A percentile compares a stretch with the other conserved stretches of the same genome.
These are phyloP conservation scores for Penicillium griseofulvum DNA, from an alignment of 2,329 filamentous ascomycete species.

Conservation along the genomic window DNA sequence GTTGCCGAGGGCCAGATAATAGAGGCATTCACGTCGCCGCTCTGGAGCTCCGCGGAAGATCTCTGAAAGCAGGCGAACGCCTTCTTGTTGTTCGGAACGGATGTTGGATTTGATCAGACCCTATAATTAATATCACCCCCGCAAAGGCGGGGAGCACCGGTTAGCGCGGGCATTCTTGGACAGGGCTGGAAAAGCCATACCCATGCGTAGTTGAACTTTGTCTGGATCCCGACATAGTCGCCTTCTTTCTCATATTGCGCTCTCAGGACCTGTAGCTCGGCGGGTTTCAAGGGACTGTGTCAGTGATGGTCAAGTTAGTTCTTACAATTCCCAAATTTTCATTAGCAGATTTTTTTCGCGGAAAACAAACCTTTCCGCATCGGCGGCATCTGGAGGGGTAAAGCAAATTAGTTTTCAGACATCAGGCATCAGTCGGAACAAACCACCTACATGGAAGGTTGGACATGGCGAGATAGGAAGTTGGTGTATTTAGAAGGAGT, in stretches of 20 bases:
- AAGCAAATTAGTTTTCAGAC: conserved; percentile 6
- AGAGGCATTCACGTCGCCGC: conserved; percentile 93
- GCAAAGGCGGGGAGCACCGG: conserved; percentile 11
- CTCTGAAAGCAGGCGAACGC: conserved; percentile 87
- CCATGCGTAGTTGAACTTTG: conserved; percentile 99
- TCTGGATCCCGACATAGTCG: conserved; percentile 93
- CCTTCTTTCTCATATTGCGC: conserved; percentile 97
- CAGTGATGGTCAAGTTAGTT: conserved; percentile 11
- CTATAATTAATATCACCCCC: conserved; percentile 45
- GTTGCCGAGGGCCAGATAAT: conserved; percentile 95
- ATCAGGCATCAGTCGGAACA: conserved; percentile 3
- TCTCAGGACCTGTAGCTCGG: conserved; percentile 88
- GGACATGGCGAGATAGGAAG: conserved; percentile 35
- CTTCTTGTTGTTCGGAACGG: conserved; percentile 86
- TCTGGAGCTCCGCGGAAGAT: conserved; percentile 94
- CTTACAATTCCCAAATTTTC: neutral
- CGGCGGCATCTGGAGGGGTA: conserved; percentile 74
- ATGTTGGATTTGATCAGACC: conserved; percentile 90
- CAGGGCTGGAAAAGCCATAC: conserved; percentile 50
- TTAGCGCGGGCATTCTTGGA: neutral
- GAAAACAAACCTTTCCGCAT: conserved; percentile 78
- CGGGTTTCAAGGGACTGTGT: conserved; percentile 80
- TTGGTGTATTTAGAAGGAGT: neutral
- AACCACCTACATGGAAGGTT: conserved; percentile 50
- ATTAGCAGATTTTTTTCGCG: neutral